Base-by-base conservation (phyloP, 345 rosid genomes). In the Boechera stricta region DNA sequence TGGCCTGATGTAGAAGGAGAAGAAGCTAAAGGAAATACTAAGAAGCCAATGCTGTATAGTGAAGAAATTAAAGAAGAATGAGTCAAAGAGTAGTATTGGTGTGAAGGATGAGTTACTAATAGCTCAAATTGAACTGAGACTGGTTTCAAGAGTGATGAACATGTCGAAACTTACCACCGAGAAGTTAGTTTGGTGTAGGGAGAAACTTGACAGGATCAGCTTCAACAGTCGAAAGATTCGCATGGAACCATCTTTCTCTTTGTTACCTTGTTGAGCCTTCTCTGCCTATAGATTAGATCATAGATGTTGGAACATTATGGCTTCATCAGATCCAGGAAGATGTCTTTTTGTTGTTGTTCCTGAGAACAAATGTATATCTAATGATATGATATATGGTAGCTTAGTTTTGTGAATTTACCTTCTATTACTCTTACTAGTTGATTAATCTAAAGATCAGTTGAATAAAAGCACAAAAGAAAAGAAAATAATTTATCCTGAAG, bases 141-240 rank as follows among this genome's bases (percentile, higher is more conserved):
- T 95, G 57, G 62, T 92, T 66, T 84, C 88, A 41, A 88, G 97
- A 67, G 96, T 89, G 36, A 82, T 87, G 39, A 85, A 76, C 80
- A 90, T 91, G 92, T 83, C 82, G 11, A 88, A 80, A 41, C 80
- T 92, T 15, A 81, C 80, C 3, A 81, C 84, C 7, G 91, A 87
- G 68, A 93, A 92, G 79, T 55, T 91, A n/a, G 64, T 81, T 0
- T 95, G 99, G 98, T 95, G 98, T 42, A 77, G 35, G 28, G 91
- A 88, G 77, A 92, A 95, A 74, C 83, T 95, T 64, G 74, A 76
- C 2, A 79, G 74, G 67, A 84, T 89, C 29, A 79, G 63, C 53
- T 65, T 92, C 28, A 58, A 75, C 1, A 81, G 86, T 45, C 82
- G 94, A 64, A 89, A 71, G 78, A 71, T 90, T 61, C 66, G 74